Conservation (phyloP, 2,329 filamentous ascomycete species). For the Chaetomium sp. region DNA sequence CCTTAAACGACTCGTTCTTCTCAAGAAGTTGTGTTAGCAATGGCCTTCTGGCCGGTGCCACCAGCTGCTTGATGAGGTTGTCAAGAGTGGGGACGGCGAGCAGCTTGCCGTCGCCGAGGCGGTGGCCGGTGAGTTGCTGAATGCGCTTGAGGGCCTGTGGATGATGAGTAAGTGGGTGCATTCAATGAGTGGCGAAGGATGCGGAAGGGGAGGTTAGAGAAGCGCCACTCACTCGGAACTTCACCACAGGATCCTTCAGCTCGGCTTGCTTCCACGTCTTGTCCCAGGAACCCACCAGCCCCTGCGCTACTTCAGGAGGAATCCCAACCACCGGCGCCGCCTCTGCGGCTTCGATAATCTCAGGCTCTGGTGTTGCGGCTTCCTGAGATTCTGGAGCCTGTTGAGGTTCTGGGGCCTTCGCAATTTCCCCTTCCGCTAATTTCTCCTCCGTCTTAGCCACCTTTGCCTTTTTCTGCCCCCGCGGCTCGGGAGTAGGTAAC, state of each 20-base stretch:
- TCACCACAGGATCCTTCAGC: constrained; percentile 52
- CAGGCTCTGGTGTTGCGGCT: not conserved
- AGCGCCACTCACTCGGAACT: constrained; percentile 41
- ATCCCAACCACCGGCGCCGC: constrained; percentile 6
- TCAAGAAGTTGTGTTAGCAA: constrained; percentile 59
- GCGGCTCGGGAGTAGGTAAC: not conserved
- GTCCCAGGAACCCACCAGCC: constrained; percentile 42
- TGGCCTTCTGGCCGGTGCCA: constrained; percentile 47
- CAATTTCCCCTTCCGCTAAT: constrained; percentile 8
- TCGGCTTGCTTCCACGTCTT: constrained; percentile 51
- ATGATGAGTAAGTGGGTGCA: constrained; percentile 12
- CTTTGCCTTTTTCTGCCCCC: not conserved
- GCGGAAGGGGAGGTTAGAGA: not conserved
- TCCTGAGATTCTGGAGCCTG: constrained; percentile 13
- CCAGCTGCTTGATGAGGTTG: constrained; percentile 47
- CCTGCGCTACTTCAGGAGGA: constrained; percentile 35
- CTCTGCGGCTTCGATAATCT: not conserved
- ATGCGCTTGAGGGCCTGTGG: constrained; percentile 73
- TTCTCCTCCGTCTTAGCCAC: constrained; percentile 8
- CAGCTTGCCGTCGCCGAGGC: constrained; percentile 65
- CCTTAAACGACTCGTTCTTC: constrained; percentile 38
- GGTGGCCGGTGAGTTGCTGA: constrained; percentile 72
- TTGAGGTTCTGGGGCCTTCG: constrained; percentile 8
- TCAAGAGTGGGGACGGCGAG: constrained; percentile 47
- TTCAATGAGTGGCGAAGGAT: not conserved